These are phyloP conservation scores for Solanum piurae DNA, from an alignment of 257 asterid species.

Conservation along the genomic window DNA sequence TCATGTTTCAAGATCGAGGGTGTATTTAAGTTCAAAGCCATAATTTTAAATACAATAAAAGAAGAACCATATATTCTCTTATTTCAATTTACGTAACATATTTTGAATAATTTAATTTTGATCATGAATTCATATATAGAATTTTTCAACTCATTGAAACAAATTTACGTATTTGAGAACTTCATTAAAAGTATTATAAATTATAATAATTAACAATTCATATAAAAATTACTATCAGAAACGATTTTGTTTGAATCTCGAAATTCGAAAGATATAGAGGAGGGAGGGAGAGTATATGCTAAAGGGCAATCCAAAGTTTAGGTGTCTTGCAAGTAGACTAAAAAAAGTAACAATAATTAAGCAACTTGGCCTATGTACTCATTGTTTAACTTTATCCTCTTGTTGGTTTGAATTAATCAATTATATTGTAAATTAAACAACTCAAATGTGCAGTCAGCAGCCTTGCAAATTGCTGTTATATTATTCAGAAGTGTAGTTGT, in stretches of 20 bases:
- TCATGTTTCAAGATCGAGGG: neutral
- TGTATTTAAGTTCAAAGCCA: neutral
- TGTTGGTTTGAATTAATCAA: neutral
- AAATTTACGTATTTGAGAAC: neutral
- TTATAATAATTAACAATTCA: too few relatives aligned
- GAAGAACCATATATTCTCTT: neutral
- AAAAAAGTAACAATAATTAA: neutral
- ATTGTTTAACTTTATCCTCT: neutral
- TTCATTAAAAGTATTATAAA: too few relatives aligned
- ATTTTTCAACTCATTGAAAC: neutral
- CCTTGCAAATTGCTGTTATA: neutral
- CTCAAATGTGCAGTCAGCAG: neutral
- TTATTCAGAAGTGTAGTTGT: neutral
- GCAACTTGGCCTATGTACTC: neutral
- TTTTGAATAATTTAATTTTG: neutral
- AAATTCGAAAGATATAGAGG: too few relatives aligned
- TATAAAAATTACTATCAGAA: too few relatives aligned
- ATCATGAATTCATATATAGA: too few relatives aligned
- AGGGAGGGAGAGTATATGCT: neutral
- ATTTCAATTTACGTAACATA: too few relatives aligned
- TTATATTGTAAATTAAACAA: neutral
- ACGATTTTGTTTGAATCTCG: fast-evolving
- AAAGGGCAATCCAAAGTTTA: neutral
- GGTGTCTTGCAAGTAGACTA: neutral
- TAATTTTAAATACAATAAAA: too few relatives aligned